Evolutionary conservation across 2,329 filamentous ascomycete genomes (phyloP).

Genomic region (Biscogniauxia marginata): DNA sequence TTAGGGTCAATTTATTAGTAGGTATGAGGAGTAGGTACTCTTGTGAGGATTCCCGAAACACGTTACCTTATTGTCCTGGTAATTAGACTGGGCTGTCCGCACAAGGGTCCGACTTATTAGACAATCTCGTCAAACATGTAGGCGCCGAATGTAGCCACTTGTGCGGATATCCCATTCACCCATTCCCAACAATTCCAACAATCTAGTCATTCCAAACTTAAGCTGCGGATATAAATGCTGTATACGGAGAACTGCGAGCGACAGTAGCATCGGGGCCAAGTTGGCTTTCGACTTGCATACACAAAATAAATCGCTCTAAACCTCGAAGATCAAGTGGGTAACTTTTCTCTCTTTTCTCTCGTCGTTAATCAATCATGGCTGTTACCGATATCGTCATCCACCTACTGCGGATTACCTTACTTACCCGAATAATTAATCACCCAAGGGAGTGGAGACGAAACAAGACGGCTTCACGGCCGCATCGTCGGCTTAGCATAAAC

Average conservation of each 20-base stretch:
- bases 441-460: not conserved
- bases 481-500: not conserved
- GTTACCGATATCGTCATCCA: not conserved
- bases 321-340: not conserved
- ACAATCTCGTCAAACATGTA: not conserved
- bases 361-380: not conserved
- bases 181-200: not conserved
- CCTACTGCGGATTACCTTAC: not conserved
- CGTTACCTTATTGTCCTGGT: not conserved
- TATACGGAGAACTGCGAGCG: not conserved
- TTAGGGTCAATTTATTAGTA: too few relatives aligned
- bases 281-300: not conserved
- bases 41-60: not conserved
- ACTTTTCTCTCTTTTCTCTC: not conserved
- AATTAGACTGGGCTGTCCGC: not conserved
- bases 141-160: not conserved
- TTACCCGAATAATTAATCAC: not conserved
- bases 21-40: too few relatives aligned
- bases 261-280: not conserved
- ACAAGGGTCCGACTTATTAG: not conserved
- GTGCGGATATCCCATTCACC: not conserved
- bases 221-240: not conserved
- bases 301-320: not conserved
- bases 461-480: not conserved
- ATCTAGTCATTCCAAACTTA: not conserved